Evolutionary conservation across 106 monocot species (phyloP).

Genomic region (Ottelia alismoides): DNA sequence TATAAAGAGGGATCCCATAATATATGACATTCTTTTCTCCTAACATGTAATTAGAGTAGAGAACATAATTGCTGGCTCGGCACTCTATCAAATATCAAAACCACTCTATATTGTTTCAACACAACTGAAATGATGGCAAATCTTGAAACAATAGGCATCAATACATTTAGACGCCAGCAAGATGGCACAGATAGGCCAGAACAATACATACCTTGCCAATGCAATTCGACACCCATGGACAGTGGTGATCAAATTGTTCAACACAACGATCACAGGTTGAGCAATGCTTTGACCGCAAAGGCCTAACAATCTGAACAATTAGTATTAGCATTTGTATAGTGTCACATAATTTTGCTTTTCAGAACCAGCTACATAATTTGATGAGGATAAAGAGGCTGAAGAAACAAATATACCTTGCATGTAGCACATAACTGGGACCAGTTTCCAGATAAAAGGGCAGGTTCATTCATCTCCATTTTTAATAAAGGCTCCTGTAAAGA

Average conservation of each 20-base stretch:
- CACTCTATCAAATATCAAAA: not conserved
- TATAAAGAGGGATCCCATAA: no score
- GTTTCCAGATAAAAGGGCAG: conserved; percentile 79
- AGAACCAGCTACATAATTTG: no score
- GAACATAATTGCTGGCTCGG: no score
- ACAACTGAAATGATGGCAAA: no score
- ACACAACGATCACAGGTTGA: conserved; percentile 76
- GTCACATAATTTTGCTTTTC: no score
- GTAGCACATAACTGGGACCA: conserved; percentile 94
- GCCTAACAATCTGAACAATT: conserved; percentile 75
- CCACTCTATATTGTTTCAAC: no score
- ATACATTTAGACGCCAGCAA: not conserved
- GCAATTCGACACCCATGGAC: conserved; percentile 96
- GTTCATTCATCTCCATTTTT: conserved; percentile 57
- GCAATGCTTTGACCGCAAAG: conserved; percentile 94
- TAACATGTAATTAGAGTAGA: no score
- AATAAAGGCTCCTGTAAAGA: conserved; percentile 95
- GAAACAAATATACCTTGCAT: conserved; percentile 97
- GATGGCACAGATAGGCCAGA: not conserved
- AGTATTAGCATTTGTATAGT: no score
- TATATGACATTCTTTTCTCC: no score
- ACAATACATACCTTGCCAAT: conserved; percentile 72
- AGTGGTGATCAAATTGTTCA: conserved; percentile 95
- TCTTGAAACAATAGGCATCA: not conserved
- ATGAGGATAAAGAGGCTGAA: no score